Conservation (phyloP, 1,139 yeast genomes). For the Pneumocystis jirovecii region DNA sequence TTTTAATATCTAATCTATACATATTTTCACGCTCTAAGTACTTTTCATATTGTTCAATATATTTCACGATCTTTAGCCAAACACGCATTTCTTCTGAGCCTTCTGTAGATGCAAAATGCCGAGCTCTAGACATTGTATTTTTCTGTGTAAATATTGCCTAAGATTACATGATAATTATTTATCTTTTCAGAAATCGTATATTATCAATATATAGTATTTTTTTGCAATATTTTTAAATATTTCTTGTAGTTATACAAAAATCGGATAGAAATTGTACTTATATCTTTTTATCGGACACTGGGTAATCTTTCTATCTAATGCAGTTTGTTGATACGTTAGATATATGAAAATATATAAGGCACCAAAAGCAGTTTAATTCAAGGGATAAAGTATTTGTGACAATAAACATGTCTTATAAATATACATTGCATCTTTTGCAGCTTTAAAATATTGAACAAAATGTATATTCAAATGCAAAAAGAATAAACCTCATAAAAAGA, state of each 20-base stretch:
- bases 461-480: too few species aligned
- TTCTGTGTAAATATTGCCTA: not conserved
- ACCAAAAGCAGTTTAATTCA: not conserved
- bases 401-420: not conserved
- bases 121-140: not conserved
- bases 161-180: not conserved
- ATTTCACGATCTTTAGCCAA: not conserved
- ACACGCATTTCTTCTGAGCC: not conserved
- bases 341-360: not conserved
- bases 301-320: not conserved
- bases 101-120: not conserved
- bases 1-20: not conserved
- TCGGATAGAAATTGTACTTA: too few species aligned
- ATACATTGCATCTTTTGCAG: too few species aligned
- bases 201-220: too few species aligned
- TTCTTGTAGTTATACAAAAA: not conserved
- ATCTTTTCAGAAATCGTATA: too few species aligned
- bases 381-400: not conserved
- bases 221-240: not conserved
- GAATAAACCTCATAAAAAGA: too few species aligned
- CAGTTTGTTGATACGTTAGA: not conserved
- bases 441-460: too few species aligned
- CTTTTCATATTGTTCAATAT: not conserved
- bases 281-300: not conserved
- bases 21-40: not conserved